Evolutionary conservation across 495 filamentous ascomycete species (phyloP).

Genomic region (Staphylotrichum longicolle): DNA sequence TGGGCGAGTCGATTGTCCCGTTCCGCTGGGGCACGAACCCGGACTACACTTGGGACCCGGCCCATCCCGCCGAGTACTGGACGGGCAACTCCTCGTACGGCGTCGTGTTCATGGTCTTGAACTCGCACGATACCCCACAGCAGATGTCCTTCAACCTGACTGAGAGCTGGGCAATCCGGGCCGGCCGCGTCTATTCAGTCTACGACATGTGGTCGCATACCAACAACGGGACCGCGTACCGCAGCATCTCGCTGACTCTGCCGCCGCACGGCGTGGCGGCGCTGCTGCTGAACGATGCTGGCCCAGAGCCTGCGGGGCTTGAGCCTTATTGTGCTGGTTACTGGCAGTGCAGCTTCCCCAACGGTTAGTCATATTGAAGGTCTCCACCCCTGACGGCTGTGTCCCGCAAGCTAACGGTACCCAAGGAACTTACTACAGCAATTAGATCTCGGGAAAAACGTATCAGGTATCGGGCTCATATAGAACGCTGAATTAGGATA

Average conservation of each 20-base stretch:
- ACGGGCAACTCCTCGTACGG: conserved; percentile 18
- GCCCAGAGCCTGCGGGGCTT: conserved; percentile 2
- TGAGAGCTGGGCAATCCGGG: conserved; percentile 18
- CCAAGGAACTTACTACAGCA: too few species aligned
- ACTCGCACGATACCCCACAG: conserved; percentile 3
- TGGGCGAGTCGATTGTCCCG: conserved; percentile 8
- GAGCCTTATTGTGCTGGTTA: conserved; percentile 14
- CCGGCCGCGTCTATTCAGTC: conserved; percentile 12
- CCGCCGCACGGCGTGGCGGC: conserved; percentile 16
- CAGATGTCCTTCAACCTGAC: conserved; percentile 16
- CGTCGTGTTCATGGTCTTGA: conserved; percentile 16
- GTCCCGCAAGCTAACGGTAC: too few species aligned
- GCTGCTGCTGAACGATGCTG: conserved; percentile 13
- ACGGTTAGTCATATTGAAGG: neutral
- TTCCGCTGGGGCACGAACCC: conserved; percentile 10
- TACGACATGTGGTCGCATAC: conserved; percentile 20
- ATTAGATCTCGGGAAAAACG: too few species aligned
- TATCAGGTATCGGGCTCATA: too few species aligned
- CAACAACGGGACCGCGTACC: conserved; percentile 3
- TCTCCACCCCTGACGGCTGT: too few species aligned
- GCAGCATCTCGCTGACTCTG: conserved; percentile 8
- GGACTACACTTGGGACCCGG: conserved; percentile 11
- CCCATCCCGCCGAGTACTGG: conserved; percentile 15
- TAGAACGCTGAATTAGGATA: too few species aligned
- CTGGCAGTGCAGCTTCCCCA: conserved; percentile 14